A percentile compares a stretch with the other conserved stretches of the same genome.
Conservation (phyloP, 768 basidiomycete genomes). For the Coprinopsis sp. region DNA sequence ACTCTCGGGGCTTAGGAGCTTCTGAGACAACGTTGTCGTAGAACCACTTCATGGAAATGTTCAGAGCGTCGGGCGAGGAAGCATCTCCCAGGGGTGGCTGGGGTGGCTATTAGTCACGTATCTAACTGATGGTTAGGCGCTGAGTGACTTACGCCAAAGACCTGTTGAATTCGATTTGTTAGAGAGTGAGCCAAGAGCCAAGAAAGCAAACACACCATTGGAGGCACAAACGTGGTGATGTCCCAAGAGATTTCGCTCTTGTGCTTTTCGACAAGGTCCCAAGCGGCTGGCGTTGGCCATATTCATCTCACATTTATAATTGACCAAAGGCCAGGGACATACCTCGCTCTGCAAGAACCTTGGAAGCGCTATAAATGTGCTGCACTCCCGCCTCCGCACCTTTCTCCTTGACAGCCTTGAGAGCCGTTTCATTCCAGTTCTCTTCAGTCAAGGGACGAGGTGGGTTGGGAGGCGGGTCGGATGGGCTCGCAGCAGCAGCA, state of each 20-base stretch:
- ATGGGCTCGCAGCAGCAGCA: slow-evolving; percentile 37
- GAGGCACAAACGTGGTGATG: slow-evolving; percentile 1
- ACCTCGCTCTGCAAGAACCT: slow-evolving; percentile 61
- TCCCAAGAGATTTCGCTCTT: slow-evolving; percentile 9
- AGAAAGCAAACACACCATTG: background rate
- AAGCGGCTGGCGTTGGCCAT: slow-evolving; percentile 3
- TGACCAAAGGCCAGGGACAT: background rate
- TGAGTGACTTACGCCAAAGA: background rate
- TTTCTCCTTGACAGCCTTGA: slow-evolving; percentile 39
- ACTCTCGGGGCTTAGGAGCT: background rate
- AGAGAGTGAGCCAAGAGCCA: background rate
- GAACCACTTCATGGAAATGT: background rate
- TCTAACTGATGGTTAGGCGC: background rate
- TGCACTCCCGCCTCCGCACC: slow-evolving; percentile 36
- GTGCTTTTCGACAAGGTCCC: slow-evolving; percentile 5
- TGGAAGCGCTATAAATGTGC: slow-evolving; percentile 53
- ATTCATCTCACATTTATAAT: too few species aligned
- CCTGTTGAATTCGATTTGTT: background rate
- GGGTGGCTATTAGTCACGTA: background rate
- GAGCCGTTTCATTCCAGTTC: slow-evolving; percentile 56
- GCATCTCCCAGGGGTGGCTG: background rate
- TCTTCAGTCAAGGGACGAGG: slow-evolving; percentile 45
- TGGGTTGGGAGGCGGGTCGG: slow-evolving; percentile 18
- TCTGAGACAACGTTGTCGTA: background rate
- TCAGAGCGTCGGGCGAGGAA: background rate